A percentile compares a stretch with the other conserved stretches of the same genome.
Evolutionary conservation across 2,329 filamentous ascomycete species (phyloP).

Genomic region (Fusarium tjaetaba): DNA sequence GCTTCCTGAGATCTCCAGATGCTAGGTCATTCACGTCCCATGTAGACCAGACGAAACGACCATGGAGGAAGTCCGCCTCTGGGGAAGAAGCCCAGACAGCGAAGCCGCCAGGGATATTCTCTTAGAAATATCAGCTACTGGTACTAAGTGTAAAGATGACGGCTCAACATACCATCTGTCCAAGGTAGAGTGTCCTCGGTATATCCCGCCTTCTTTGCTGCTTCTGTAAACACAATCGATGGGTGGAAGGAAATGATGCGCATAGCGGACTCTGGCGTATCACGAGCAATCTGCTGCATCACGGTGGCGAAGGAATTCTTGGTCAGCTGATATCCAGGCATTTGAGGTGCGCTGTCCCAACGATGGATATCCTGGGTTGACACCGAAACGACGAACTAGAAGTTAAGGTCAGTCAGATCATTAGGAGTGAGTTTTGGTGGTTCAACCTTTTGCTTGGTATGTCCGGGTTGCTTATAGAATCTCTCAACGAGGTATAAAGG

Average conservation of each 20-base stretch:
- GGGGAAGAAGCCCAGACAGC: conserved; percentile 52
- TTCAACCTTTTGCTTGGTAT: conserved; percentile 16
- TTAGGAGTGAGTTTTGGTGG: rapidly evolving
- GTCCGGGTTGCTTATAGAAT: conserved; percentile 32
- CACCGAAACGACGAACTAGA: conserved; percentile 24
- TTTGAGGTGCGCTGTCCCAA: conserved; percentile 28
- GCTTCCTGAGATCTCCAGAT: neutral
- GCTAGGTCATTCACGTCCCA: conserved; percentile 62
- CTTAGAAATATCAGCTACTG: conserved; percentile 17
- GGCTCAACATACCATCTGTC: conserved; percentile 19
- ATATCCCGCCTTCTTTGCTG: conserved; percentile 35
- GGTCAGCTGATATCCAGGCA: conserved; percentile 49
- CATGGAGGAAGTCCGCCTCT: conserved; percentile 57
- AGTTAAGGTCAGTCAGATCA: too few species aligned
- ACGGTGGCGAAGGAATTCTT: conserved; percentile 50
- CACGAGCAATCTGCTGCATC: conserved; percentile 50
- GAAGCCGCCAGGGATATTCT: conserved; percentile 54
- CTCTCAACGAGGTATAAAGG: conserved; percentile 26
- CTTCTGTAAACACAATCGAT: conserved; percentile 49
- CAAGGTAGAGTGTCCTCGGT: conserved; percentile 36
- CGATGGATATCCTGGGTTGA: conserved; percentile 43
- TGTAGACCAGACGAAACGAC: conserved; percentile 59
- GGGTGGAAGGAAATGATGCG: conserved; percentile 55
- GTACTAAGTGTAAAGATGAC: rapidly evolving
- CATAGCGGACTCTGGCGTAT: conserved; percentile 46